A percentile compares a stretch with the other conserved stretches of the same genome.
Evolutionary conservation across 345 rosid species (phyloP).

Genomic region (Eucalyptus sp.): DNA sequence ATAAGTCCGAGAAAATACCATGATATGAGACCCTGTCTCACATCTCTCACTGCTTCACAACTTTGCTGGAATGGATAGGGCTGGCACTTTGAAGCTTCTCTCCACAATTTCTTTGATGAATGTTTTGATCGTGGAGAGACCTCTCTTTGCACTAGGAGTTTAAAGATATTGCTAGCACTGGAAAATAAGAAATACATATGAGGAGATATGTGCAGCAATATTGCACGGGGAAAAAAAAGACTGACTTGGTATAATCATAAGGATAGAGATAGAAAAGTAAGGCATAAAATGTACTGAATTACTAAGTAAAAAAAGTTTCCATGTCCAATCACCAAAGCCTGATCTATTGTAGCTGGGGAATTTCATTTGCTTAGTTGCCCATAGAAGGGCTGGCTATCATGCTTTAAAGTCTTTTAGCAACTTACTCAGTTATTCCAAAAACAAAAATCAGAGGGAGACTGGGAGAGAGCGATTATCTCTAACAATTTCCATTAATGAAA

Average conservation of each 20-base stretch:
- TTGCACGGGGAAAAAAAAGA: background rate
- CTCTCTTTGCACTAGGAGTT: constrained; percentile 56
- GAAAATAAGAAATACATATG: background rate
- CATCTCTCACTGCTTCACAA: constrained; percentile 36
- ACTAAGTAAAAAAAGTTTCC: background rate
- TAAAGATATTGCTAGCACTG: constrained; percentile 45
- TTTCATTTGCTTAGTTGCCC: background rate
- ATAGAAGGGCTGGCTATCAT: background rate
- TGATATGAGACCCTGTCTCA: constrained; percentile 52
- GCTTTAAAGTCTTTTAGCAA: background rate
- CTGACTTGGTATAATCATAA: background rate
- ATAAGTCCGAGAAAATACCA: constrained; percentile 18
- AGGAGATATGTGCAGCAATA: background rate
- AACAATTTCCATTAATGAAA: background rate
- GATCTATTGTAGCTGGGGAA: background rate
- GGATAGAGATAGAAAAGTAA: background rate
- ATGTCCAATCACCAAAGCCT: background rate
- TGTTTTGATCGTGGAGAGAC: constrained; percentile 47
- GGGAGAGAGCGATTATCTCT: background rate
- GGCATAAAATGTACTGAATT: background rate
- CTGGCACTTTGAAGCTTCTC: constrained; percentile 22
- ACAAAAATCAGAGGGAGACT: background rate
- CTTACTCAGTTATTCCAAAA: background rate
- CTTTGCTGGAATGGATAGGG: constrained; percentile 19
- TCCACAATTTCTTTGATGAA: constrained; percentile 49